Conservation (phyloP, 352 stramenopile species). For the Globisporangium lucens region DNA sequence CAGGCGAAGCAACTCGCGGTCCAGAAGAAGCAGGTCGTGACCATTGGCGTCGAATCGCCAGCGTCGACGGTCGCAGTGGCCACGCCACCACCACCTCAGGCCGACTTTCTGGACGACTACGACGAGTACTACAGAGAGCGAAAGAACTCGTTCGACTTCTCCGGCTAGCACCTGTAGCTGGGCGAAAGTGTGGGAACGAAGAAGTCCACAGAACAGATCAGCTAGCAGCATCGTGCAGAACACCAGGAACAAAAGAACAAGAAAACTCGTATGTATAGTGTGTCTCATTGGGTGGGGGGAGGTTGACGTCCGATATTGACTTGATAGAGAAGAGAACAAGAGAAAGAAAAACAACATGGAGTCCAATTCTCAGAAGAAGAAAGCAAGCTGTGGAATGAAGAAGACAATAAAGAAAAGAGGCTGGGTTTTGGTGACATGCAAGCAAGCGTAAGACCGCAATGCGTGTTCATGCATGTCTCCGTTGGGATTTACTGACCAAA, state of each 20-base stretch:
- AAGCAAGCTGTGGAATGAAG: neutral
- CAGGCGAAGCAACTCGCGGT: conserved; percentile 30
- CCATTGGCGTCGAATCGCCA: conserved; percentile 21
- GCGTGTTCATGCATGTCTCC: neutral
- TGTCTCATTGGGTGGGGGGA: neutral
- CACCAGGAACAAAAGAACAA: neutral
- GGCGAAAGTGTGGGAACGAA: neutral
- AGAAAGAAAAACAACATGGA: neutral
- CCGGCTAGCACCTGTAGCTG: conserved; percentile 22
- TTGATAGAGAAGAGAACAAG: neutral
- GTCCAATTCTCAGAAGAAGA: neutral
- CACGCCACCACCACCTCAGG: conserved; percentile 29
- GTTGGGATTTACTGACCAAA: neutral
- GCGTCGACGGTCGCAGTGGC: conserved; percentile 19
- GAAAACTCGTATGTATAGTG: neutral
- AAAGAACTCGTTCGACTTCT: conserved; percentile 68
- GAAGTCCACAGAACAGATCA: neutral
- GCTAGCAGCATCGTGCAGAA: neutral
- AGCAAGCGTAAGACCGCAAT: neutral
- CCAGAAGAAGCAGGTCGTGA: conserved; percentile 28
- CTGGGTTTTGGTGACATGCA: neutral
- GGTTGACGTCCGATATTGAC: neutral
- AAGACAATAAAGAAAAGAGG: conserved; percentile 1
- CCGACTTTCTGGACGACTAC: conserved; percentile 41
- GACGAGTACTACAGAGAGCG: conserved; percentile 52